Conservation (phyloP, 2,329 filamentous ascomycete species). For the Thelonectria olida region DNA sequence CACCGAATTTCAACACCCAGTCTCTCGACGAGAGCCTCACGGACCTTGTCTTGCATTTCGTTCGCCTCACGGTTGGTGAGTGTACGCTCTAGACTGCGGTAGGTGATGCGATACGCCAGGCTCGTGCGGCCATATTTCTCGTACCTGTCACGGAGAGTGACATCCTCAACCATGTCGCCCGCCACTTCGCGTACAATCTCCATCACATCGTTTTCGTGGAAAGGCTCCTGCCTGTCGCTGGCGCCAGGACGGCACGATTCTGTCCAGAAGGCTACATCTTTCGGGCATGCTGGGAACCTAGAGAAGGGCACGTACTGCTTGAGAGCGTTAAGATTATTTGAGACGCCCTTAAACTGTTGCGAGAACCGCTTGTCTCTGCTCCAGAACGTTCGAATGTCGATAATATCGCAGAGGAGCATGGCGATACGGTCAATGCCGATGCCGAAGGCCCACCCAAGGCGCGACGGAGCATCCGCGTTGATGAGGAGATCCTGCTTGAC, state of each 20-base stretch:
- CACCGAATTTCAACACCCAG: conserved; percentile 75
- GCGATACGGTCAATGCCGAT: conserved; percentile 93
- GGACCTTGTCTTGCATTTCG: conserved; percentile 75
- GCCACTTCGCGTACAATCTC: conserved; percentile 87
- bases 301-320: conserved; percentile 86
- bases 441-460: conserved; percentile 95
- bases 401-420: conserved; percentile 96
- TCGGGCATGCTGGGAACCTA: conserved; percentile 87
- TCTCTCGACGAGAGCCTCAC: conserved; percentile 69
- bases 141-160: conserved; percentile 83
- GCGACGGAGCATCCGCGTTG: conserved; percentile 77
- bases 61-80: conserved; percentile 87
- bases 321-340: conserved; percentile 57
- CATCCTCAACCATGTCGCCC: conserved; percentile 88
- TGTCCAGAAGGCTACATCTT: conserved; percentile 98
- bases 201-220: conserved; percentile 98
- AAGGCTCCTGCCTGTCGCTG: conserved; percentile 54
- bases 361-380: conserved; percentile 85
- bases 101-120: conserved; percentile 92
- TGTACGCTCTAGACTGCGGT: conserved; percentile 90
- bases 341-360: conserved; percentile 78
- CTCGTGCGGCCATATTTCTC: conserved; percentile 85
- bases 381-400: conserved; percentile 98
- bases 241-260: conserved; percentile 51
- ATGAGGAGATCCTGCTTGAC: conserved; percentile 84